Evolutionary conservation across 495 filamentous ascomycete genomes (phyloP), one percentile per base, ranked within the genome.

Genomic region (Aspergillus bertholletiae): DNA sequence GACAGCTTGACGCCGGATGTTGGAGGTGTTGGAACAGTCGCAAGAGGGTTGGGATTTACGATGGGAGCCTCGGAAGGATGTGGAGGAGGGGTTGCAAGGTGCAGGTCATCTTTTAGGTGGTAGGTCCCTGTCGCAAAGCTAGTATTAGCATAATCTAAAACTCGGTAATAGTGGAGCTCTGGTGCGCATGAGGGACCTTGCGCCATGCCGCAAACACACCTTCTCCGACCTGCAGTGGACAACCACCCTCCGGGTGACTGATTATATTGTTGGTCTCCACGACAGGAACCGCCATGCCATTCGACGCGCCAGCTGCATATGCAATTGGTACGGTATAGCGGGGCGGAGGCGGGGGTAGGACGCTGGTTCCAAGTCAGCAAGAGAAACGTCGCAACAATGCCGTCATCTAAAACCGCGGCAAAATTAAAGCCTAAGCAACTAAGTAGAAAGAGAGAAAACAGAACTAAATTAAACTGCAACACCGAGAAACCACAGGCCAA

Each of bases 231-330:
- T 95, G 84, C 51, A 98, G 82, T 35, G 90, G 85, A 58, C 75
- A 78, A 20, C 74, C 74, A 27, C 88, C 88, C 46, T 84, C 82
- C 17, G 92, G 91, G 67, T 90, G 88, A 34, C 79, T 79, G 52
- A 98, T 78, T 23, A 84, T 84, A 61, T 97, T 97, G 71, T 91
- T 95, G 47, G 92, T 96, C 76, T 98, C 94, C 60, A 94, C 84
- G 58, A 93, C 82, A 11, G 87, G 87, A 34, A 80, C 75, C 49
- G 77, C 74, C 74, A 84, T 81, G 59, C 83, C 81, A 64, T 81
- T 81, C 53, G 80, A 78, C 58, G 81, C 77, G 62, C 84, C 79
- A 54, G 80, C 80, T 74, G 83, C 85, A 70, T 89, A 86, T 50
- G 81, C 78, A 63, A 79, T 72, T 58, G 81, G 83, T 49, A 82